Base-by-base conservation (phyloP, 257 asterid species). In the Jacaranda copaia region DNA sequence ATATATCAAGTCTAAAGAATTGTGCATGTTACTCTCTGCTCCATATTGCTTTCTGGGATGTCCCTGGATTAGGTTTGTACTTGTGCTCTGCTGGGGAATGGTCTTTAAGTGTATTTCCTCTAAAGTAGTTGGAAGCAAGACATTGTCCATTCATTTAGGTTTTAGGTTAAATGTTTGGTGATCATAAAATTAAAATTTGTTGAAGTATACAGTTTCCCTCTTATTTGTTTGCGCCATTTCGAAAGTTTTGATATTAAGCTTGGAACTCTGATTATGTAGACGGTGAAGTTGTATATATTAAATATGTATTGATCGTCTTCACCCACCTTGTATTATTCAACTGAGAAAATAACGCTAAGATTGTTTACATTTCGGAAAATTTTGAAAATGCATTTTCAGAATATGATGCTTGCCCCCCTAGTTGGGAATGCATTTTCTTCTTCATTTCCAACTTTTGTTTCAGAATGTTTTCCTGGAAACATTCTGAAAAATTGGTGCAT, bases 111-210 rank as follows among this genome's bases (percentile, higher is more conserved):
- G n/a, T 36, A 36, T 8, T 25, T 25, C 52, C 32, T 12, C 64
- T 70, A 14, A 32, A 36, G 36, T 70, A 42, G 77, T 32, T 20
- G 57, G 25, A 72, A 62, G 69, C 38, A 48, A 62, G 20, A 53
- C 20, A 40, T 42, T 49, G 73, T 13, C 20, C 19, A n/a, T 25
- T 46, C 25, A 20, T 68, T 48, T 46, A 25, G 32, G 32, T 25
- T 25, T 25, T 25, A 25, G 43, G 72, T 68, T 68, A 12, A 12
- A 46, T 10, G 38, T 25, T 25, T 20, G 19, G 43, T 7, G 18
- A 35, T 1, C 59, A 9, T 52, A 49, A 25, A 39, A 15, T 48
- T n/a, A 49, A 32, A 51, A 8, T 51, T n/a, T 11, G 6, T 51
- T 70, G 45, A 51, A 51, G 10, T 52, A 5, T 1, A 19, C 20